Base-by-base conservation (phyloP, 768 basidiomycete genomes). In the Coprinopsis cinerea region DNA sequence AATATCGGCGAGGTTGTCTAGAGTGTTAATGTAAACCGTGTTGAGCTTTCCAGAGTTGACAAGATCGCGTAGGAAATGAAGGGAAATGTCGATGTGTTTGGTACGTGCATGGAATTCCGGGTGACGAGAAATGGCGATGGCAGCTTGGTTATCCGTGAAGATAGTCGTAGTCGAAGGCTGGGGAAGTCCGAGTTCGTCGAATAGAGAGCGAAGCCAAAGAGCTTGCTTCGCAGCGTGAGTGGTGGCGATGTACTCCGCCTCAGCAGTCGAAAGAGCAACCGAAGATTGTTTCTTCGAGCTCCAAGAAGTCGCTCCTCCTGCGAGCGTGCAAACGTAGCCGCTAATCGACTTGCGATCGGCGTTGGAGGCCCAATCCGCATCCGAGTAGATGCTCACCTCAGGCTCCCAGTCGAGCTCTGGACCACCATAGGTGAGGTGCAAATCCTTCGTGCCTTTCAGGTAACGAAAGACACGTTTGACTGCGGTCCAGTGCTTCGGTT, bases 251-350 rank as follows among this genome's bases (percentile, higher is more conserved):
- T 73, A 76, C 56, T 77, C 75, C 0, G 73, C 70, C 53, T 78
- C 71, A 1, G 64, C 65, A 0, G 71, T 69, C 0, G 72, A 77
- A 0, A 65, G 53, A 0, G 73, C 59, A 10, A 60, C 51, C 7
- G 52, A 48, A 6, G 26, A 46, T 34, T 61, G 60, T 40, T 61
- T 58, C 53, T 58, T 55, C 63, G 66, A 65, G 2, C 55, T 55
- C 76, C 76, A 78, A 5, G 57, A 55, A 4, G 78, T 60, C 1
- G 66, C 59, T 1, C 65, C 68, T 1, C 58, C 59, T 61, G 68
- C 9, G 47, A 62, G 50, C 55, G 69, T 15, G 64, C 69, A 30
- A 51, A 69, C 55, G 36, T 61, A 64, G 0, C 61, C 63, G 10
- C 53, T 49, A 10, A 55, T 54, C 20, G 39, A 48, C 18, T 48